Conservation (phyloP, 768 basidiomycete species). For the Amanita muscaria region DNA sequence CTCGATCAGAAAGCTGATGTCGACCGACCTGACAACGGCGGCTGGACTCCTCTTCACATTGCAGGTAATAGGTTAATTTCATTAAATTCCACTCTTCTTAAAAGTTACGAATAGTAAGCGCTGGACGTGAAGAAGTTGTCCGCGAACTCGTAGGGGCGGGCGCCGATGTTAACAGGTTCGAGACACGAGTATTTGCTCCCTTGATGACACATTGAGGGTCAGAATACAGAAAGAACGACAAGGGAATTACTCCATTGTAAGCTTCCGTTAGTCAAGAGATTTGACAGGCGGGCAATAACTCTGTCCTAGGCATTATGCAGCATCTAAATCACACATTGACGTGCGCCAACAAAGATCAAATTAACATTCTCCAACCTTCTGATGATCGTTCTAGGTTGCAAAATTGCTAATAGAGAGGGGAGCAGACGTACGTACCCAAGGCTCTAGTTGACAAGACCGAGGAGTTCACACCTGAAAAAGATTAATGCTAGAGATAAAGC, state of each 20-base stretch:
- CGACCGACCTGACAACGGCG: conserved; percentile 52
- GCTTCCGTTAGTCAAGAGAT: conserved; percentile 20
- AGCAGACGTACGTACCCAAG: conserved; percentile 68
- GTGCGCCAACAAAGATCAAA: conserved; percentile 33
- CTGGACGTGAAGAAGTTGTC: conserved; percentile 69
- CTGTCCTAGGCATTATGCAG: conserved; percentile 74
- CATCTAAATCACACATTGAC: conserved; percentile 83
- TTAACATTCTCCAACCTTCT: conserved; percentile 17
- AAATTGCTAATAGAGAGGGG: conserved; percentile 77
- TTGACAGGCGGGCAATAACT: conserved; percentile 13
- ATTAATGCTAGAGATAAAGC: conserved; percentile 93
- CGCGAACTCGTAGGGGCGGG: conserved; percentile 75
- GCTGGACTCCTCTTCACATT: conserved; percentile 78
- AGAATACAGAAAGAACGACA: conserved; percentile 55
- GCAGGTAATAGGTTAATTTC: conserved; percentile 38
- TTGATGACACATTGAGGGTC: conserved; percentile 4
- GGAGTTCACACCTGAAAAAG: conserved; percentile 37
- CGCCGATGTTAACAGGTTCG: conserved; percentile 61
- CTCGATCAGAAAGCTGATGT: conserved; percentile 65
- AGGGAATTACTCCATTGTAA: conserved; percentile 78
- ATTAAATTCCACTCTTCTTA: background rate
- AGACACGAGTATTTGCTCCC: conserved; percentile 13
- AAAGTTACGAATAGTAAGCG: conserved; percentile 47
- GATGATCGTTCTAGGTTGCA: conserved; percentile 60
- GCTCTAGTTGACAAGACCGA: conserved; percentile 22